Conservation (phyloP, 148 eudicot genomes). For the Amaranthus palmeri region DNA sequence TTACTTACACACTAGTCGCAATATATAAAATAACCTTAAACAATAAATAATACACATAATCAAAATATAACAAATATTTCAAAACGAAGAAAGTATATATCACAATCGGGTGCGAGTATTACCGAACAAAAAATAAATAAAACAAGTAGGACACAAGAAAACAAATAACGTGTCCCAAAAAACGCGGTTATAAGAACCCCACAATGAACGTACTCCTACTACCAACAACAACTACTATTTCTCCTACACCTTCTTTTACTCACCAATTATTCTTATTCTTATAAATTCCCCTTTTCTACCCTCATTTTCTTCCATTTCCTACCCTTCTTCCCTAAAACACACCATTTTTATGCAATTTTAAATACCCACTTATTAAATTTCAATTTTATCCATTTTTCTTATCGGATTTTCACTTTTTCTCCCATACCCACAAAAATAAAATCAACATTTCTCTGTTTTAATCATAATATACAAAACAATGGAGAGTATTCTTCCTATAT, state of each 20-base stretch:
- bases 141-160: not conserved
- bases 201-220: not conserved
- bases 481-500: constrained; percentile 23
- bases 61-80: no score
- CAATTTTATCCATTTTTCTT: not conserved
- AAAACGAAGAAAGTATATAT: no score
- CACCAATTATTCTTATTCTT: no score
- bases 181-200: constrained; percentile 20
- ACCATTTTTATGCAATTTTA: not conserved
- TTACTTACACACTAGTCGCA: no score
- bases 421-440: not conserved
- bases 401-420: not conserved
- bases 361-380: not conserved
- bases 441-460: not conserved
- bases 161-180: constrained; percentile 14
- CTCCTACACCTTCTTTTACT: no score
- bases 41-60: no score
- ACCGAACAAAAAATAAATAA: no score
- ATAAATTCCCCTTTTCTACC: no score
- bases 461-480: no score
- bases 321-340: constrained; percentile 11
- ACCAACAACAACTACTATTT: no score
- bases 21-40: no score
- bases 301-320: constrained; percentile 41
- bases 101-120: no score